These are phyloP conservation scores for Chenopodium album DNA, from an alignment of 148 eudicot species.

Conservation along the genomic window DNA sequence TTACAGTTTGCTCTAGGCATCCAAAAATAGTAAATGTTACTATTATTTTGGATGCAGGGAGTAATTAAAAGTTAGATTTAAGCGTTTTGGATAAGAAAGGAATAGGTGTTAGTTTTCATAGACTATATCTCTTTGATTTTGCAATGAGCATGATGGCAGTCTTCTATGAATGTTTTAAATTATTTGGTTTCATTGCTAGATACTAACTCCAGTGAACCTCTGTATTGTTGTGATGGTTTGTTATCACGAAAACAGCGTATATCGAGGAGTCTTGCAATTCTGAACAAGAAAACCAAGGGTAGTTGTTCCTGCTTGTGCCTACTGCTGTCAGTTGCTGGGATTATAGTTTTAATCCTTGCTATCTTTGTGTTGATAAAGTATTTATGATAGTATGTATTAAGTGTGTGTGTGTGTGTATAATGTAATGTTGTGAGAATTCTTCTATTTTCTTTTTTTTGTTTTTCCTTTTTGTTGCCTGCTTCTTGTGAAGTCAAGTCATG, in stretches of 20 bases:
- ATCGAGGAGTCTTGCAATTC: conserved; percentile 37
- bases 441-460: background rate
- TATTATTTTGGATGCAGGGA: too few relatives aligned
- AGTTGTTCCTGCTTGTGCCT: conserved; percentile 72
- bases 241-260: conserved; percentile 24
- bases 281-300: conserved; percentile 70
- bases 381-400: conserved; percentile 16
- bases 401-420: background rate
- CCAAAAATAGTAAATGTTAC: too few relatives aligned
- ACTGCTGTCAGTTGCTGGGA: conserved; percentile 53
- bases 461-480: background rate
- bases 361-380: conserved; percentile 35
- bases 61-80: background rate
- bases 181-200: background rate
- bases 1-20: too few relatives aligned
- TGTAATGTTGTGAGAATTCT: conserved; percentile 14
- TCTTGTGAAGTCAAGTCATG: conserved; percentile 11
- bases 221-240: background rate
- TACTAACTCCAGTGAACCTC: background rate
- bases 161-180: background rate
- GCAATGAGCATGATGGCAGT: background rate
- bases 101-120: background rate
- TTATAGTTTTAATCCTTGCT: conserved; percentile 44
- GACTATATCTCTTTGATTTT: background rate
- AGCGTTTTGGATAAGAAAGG: background rate